Evolutionary conservation across 1,284 basidiomycete genomes (phyloP).

Genomic region (Marasmius tenuissimus): DNA sequence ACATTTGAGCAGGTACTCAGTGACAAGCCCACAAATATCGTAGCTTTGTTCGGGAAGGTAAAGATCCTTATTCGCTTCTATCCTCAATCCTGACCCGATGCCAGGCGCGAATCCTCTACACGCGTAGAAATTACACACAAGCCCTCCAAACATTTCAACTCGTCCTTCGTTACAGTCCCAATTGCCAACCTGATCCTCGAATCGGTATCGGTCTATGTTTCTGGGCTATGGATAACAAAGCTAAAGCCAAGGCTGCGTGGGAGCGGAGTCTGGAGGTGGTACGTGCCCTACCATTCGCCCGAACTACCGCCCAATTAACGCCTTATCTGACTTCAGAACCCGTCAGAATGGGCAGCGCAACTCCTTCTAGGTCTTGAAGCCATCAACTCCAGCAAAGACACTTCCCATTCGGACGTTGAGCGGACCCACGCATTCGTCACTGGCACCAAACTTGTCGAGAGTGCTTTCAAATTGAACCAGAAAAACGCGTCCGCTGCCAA

Average conservation of each 20-base stretch:
- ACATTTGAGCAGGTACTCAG: conserved; percentile 83
- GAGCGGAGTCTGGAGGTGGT: conserved; percentile 82
- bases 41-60: conserved; percentile 80
- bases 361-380: conserved; percentile 83
- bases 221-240: conserved; percentile 82
- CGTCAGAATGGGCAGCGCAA: conserved; percentile 72
- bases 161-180: conserved; percentile 74
- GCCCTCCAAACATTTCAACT: conserved; percentile 85
- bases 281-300: conserved; percentile 29
- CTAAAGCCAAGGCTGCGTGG: conserved; percentile 85
- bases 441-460: conserved; percentile 71
- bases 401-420: conserved; percentile 56
- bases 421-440: conserved; percentile 53
- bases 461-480: conserved; percentile 76
- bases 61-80: neutral
- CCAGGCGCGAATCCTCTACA: conserved; percentile 82
- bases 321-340: conserved; percentile 53
- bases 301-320: neutral
- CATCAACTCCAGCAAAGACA: conserved; percentile 79
- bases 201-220: conserved; percentile 92
- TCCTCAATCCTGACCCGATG: conserved; percentile 2
- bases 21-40: conserved; percentile 79
- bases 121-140: conserved; percentile 72
- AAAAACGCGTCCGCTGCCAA: conserved; percentile 77
- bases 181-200: conserved; percentile 84